Base-by-base conservation (phyloP, 139 green algal genomes). In the Chlorella sp. region DNA sequence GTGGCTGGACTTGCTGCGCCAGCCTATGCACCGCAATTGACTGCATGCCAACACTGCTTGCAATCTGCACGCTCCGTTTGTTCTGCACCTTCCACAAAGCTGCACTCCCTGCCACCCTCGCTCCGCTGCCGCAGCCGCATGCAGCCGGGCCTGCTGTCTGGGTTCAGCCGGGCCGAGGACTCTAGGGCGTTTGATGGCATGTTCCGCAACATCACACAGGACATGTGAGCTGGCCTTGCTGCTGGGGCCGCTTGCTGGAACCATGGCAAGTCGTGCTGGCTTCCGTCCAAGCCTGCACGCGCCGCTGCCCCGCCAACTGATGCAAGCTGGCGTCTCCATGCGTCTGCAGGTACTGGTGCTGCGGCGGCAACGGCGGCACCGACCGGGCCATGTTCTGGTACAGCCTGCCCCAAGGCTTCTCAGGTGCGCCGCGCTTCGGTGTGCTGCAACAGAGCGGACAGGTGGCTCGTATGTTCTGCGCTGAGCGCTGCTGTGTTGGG, bases 321-420 rank as follows among this genome's bases (percentile, higher is more conserved):
- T 40, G 2, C 7, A 20, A 40, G 26, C 72, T 34, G 5, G 26
- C 43, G 9, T 40, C 40, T 48, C 9, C 48, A 80, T n/a, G n/a
- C n/a, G n/a, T n/a, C 51, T 24, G 24, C 51, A 60, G 51, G 51
- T 70, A 81, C 76, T 81, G 76, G 76, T 81, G 76, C 76, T 81
- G 76, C 36, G 76, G 54, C 54, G 76, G 36, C 22, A 58, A 81
- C 34, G 51, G 75, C 19, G 34, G 24, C 22, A 20, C 68, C 3
- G 76, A 81, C 36, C 38, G 41, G 40, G 54, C 54, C 16, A 30
- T 30, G 3, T 81, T 81, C 8, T 69, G 51, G 76, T 80, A 68
- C 36, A 11, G 34, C 7, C 51, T 69, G 24, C 51, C 76, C 22
- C 54, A 24, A 34, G 26, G 11, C 26, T 43, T 73, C n/a, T n/a